These are phyloP conservation scores for Petunia hybrid DNA, from an alignment of 305 asterid species.

Conservation along the genomic window DNA sequence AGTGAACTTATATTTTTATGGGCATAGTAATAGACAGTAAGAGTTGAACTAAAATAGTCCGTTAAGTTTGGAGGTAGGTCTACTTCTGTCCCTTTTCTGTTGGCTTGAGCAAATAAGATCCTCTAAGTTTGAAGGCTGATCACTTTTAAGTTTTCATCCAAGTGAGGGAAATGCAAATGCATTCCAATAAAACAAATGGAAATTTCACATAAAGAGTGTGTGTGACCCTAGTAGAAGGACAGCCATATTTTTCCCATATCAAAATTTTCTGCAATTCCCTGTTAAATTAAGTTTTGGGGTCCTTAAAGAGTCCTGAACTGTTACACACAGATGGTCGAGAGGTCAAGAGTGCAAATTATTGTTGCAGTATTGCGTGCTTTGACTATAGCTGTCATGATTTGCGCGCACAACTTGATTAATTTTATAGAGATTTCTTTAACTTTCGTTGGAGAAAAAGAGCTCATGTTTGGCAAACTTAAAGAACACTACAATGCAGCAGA, in stretches of 20 bases:
- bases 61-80: neutral
- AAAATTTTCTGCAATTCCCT: neutral
- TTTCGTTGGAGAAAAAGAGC: neutral
- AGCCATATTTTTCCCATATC: neutral
- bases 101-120: neutral
- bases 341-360: neutral
- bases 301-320: too few relatives aligned
- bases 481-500: slow-evolving; percentile 4
- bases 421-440: slow-evolving; percentile 13
- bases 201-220: neutral
- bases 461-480: neutral
- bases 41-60: neutral
- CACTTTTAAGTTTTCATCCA: neutral
- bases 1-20: neutral
- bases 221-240: neutral
- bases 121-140: neutral
- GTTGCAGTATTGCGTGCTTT: neutral
- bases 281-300: neutral
- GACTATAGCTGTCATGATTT: neutral
- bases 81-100: neutral
- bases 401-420: neutral
- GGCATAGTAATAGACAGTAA: neutral
- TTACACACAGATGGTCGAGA: neutral
- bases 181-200: neutral
- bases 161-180: neutral